These are phyloP conservation scores for Sclerotinia glacialis DNA, from an alignment of 2,329 filamentous ascomycete species.

Conservation along the genomic window DNA sequence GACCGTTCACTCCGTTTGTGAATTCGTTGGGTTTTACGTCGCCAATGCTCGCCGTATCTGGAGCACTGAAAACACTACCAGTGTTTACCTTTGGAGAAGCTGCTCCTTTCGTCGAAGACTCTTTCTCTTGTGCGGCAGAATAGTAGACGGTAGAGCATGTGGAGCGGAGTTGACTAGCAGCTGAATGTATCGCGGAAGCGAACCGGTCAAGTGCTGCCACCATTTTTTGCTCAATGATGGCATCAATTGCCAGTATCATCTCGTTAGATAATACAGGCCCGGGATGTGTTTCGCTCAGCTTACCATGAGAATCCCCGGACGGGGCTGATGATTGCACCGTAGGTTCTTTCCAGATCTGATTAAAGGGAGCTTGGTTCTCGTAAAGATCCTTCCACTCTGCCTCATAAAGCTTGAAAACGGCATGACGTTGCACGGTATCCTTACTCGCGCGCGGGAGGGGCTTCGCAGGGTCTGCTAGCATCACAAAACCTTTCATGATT, in stretches of 20 bases:
- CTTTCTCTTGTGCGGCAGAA: not conserved
- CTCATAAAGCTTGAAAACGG: conserved; percentile 9
- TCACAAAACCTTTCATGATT: conserved; percentile 15
- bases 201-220: not conserved
- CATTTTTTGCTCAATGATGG: not conserved
- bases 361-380: not conserved
- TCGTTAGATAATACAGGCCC: not conserved
- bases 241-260: not conserved
- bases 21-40: not conserved
- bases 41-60: not conserved
- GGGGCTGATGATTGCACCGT: not conserved
- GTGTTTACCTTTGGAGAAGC: not conserved
- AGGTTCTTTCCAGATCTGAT: not conserved
- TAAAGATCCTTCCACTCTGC: not conserved
- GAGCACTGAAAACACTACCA: not conserved
- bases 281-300: not conserved
- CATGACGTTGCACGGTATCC: conserved; percentile 13
- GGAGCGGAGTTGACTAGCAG: not conserved
- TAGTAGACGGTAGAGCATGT: not conserved
- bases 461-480: conserved; percentile 8
- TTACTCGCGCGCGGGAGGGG: conserved; percentile 19
- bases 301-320: not conserved
- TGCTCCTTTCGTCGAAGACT: not conserved
- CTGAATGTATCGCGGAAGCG: not conserved
- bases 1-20: not conserved